Evolutionary conservation across 331 rosid genomes (phyloP).

Genomic region (Spiraea crenata): DNA sequence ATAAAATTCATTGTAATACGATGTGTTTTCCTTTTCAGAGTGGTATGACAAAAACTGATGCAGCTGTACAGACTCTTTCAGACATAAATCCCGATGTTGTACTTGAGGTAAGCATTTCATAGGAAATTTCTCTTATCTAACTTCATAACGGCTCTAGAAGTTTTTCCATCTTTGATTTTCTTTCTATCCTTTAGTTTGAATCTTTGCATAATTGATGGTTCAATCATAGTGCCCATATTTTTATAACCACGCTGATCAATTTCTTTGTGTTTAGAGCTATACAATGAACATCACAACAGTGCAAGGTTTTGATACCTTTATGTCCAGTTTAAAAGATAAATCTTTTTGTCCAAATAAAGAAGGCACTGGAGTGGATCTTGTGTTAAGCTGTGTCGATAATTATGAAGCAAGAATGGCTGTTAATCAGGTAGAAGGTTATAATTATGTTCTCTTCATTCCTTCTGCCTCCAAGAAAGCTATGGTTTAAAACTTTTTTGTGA

Average conservation of each 20-base stretch:
- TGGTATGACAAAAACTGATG: slow-evolving; percentile 98
- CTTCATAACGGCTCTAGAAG: slow-evolving; percentile 7
- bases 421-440: slow-evolving; percentile 66
- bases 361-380: slow-evolving; percentile 88
- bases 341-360: slow-evolving; percentile 66
- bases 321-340: slow-evolving; percentile 74
- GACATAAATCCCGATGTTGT: slow-evolving; percentile 96
- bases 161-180: slow-evolving; percentile 9
- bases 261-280: slow-evolving; percentile 60
- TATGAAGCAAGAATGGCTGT: slow-evolving; percentile 99
- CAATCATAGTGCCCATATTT: not conserved
- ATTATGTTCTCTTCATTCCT: not conserved
- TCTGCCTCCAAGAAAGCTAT: not conserved
- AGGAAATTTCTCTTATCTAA: slow-evolving; percentile 2
- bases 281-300: slow-evolving; percentile 92
- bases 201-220: not conserved
- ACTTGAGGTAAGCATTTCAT: slow-evolving; percentile 61
- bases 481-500: not conserved
- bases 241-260: slow-evolving; percentile 24
- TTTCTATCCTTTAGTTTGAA: not conserved
- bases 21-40: slow-evolving; percentile 45
- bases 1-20: not conserved
- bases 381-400: slow-evolving; percentile 95
- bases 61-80: slow-evolving; percentile 88
- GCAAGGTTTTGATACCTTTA: slow-evolving; percentile 81